Evolutionary conservation across 2,329 filamentous ascomycete genomes (phyloP), one percentile per base, ranked within the genome.

Genomic region (Helminthosporium solani): DNA sequence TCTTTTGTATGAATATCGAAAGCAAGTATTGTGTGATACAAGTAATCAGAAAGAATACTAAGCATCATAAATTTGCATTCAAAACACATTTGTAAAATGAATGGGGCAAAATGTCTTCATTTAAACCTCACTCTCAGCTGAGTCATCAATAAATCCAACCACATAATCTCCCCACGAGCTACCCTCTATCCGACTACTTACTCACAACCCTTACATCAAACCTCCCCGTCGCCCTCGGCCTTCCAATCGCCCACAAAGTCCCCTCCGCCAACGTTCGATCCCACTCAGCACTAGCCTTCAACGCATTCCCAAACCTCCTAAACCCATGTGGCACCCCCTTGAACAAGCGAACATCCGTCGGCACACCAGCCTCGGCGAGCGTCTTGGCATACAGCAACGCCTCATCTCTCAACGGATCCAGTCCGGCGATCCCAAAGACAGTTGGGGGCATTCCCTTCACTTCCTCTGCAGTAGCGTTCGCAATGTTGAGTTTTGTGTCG

Each of bases 241-340:
- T 68, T 1, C 55, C 59, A 20, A 75, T 37, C 6, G 63, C 60
- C 76, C 75, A 78, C 7, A 47, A 42, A 14, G 78, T 75, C 0
- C 75, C 76, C 7, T 72, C 54, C 30, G 73, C 69, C 20, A 75
- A 64, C 8, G 73, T 69, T 21, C 62, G 54, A 40, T 78, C 75
- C 73, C 74, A 78, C 27, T 70, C 55, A 23, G 65, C 60, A 4
- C 64, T 70, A 20, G 67, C 70, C 11, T 68, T 64, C 7, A 78
- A 40, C n/a, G 61, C 66, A 8, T 70, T 65, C 3, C 72, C 72
- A 45, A 73, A 75, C 8, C 73, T 78, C 34, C 73, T 61, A 53
- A 80, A 80, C 0, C 74, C 75, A 63, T 82, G 80, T 0, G 80
- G 80, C 0, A 82, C 61, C 0, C 79, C 79, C 20, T 67, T 72